Percentiles rank a stretch among this genome's conserved stretches.
Conservation (phyloP, 352 stramenopile genomes). For the Phytophthora vignae region DNA sequence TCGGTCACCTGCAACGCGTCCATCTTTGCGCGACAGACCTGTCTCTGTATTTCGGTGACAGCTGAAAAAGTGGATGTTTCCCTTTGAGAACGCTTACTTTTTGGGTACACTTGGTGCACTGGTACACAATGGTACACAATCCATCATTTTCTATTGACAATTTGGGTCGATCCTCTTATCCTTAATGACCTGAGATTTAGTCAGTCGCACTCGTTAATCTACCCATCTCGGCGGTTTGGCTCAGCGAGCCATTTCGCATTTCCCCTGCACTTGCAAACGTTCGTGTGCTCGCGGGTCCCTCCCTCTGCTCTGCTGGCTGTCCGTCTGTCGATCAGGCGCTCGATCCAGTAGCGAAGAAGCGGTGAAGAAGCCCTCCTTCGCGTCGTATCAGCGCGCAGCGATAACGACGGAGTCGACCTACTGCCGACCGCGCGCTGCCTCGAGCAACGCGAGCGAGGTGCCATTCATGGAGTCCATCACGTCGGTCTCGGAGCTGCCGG, state of each 20-base stretch:
- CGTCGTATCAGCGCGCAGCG: constrained; percentile 11
- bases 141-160: no score
- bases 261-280: constrained; percentile 14
- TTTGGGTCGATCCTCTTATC: constrained; percentile 5
- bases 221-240: constrained; percentile 8
- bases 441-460: constrained; percentile 41
- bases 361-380: constrained; percentile 34
- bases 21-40: no score
- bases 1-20: no score
- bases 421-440: constrained; percentile 22
- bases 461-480: constrained; percentile 46
- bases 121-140: no score
- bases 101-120: background rate
- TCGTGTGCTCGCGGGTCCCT: constrained; percentile 20
- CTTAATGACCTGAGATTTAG: constrained; percentile 11
- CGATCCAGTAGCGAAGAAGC: constrained; percentile 34
- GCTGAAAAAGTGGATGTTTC: background rate
- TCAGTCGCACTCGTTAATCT: constrained; percentile 19
- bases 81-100: constrained; percentile 25
- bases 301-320: constrained; percentile 12
- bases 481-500: constrained; percentile 29
- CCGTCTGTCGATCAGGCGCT: constrained; percentile 28
- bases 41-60: constrained; percentile 2
- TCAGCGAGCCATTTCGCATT: constrained; percentile 11
- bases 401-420: constrained; percentile 23